A percentile compares a stretch with the other conserved stretches of the same genome.
phyloP scores from a whole-genome alignment of 1,139 yeast species.

The Torulaspora globosa region DNA sequence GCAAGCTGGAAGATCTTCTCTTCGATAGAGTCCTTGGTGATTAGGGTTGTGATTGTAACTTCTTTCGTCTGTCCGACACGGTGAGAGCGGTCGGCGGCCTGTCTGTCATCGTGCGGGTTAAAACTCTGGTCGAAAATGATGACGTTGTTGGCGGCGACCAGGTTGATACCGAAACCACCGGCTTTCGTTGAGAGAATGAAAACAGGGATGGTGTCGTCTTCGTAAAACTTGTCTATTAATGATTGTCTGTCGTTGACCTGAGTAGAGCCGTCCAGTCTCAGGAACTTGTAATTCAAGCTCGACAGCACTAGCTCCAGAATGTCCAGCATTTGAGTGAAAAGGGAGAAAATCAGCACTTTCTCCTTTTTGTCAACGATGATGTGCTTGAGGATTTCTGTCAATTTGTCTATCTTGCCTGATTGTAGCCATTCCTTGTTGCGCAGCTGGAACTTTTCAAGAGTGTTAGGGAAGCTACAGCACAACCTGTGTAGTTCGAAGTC shows the following conservation, averaged over 20 bases:
- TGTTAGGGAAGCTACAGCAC: conserved; percentile 67
- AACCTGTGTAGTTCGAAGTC: conserved; percentile 80
- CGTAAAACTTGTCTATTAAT: conserved; percentile 82
- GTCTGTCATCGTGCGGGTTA: conserved; percentile 97
- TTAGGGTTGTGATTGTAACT: conserved; percentile 74
- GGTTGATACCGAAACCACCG: conserved; percentile 96
- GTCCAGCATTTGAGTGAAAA: conserved; percentile 89
- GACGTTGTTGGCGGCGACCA: conserved; percentile 92
- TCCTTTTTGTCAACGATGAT: conserved; percentile 58
- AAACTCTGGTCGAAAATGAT: conserved; percentile 89
- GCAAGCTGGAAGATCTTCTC: conserved; percentile 85
- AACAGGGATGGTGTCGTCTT: conserved; percentile 76
- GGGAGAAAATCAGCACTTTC: conserved; percentile 77
- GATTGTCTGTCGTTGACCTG: conserved; percentile 91
- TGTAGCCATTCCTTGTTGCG: conserved; percentile 57
- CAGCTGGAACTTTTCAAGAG: conserved; percentile 54
- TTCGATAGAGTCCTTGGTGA: conserved; percentile 74
- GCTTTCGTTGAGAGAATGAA: conserved; percentile 91
- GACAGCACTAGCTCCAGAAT: conserved; percentile 75
- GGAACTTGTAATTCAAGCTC: conserved; percentile 61
- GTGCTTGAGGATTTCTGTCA: conserved; percentile 55
- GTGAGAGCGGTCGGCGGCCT: conserved; percentile 98
- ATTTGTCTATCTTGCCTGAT: conserved; percentile 68
- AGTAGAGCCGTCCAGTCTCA: conserved; percentile 90
- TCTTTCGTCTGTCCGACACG: conserved; percentile 93